Evolutionary conservation across 768 basidiomycete species (phyloP).

Genomic region (Russula olivacea): DNA sequence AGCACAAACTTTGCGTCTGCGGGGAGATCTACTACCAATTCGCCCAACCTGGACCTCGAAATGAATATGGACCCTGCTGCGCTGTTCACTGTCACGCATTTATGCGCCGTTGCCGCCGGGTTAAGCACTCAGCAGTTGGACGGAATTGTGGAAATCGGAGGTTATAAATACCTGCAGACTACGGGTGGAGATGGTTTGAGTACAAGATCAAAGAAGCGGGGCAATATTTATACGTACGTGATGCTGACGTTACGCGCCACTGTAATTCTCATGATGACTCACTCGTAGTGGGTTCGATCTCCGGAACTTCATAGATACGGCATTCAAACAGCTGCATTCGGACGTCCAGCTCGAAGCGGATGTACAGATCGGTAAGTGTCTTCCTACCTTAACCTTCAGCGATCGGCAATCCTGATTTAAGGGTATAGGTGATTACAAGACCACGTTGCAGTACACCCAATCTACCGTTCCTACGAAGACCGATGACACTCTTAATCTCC

Average conservation of each 20-base stretch:
- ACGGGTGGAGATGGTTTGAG: conserved; percentile 30
- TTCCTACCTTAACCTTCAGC: background rate
- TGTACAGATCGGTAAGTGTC: conserved; percentile 49
- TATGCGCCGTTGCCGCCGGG: conserved; percentile 58
- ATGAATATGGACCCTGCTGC: conserved; percentile 64
- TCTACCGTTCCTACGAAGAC: conserved; percentile 49
- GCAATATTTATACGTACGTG: conserved; percentile 50
- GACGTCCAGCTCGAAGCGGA: conserved; percentile 53
- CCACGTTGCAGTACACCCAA: conserved; percentile 59
- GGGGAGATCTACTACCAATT: conserved; percentile 50
- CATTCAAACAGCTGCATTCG: conserved; percentile 58
- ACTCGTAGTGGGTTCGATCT: conserved; percentile 51
- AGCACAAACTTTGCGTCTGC: conserved; percentile 44
- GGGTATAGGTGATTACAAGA: conserved; percentile 52
- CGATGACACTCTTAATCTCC: conserved; percentile 53
- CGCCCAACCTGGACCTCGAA: conserved; percentile 51
- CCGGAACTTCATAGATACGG: conserved; percentile 54
- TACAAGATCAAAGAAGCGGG: conserved; percentile 32
- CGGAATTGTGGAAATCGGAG: conserved; percentile 59
- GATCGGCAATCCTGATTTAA: background rate
- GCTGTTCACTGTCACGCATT: conserved; percentile 68
- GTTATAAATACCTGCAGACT: conserved; percentile 47
- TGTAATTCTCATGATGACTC: background rate
- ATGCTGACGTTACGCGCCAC: background rate
- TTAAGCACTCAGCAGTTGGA: conserved; percentile 57